Conservation (phyloP, 2,329 filamentous ascomycete species). For the Phialophora expanda region DNA sequence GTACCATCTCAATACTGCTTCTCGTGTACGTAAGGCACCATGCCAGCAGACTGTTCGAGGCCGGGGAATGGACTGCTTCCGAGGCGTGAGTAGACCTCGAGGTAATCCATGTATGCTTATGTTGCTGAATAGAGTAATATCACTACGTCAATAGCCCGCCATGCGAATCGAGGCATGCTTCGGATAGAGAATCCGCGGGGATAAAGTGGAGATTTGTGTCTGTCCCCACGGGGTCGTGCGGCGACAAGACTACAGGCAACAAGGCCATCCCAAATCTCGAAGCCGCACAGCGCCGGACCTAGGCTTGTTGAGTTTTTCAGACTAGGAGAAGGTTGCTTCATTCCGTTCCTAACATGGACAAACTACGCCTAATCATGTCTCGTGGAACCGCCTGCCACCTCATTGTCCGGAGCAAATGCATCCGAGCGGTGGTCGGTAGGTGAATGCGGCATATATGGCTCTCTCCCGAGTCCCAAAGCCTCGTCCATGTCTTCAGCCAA, state of each 20-base stretch:
- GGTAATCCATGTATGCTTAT: neutral
- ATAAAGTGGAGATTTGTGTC: neutral
- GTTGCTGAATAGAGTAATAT: neutral
- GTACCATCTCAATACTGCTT: neutral
- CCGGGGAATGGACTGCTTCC: neutral
- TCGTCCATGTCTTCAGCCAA: neutral
- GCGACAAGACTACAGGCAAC: neutral
- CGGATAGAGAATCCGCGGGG: slow-evolving; percentile 4
- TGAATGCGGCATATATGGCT: neutral
- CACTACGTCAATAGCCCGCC: neutral
- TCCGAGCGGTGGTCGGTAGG: neutral
- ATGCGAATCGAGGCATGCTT: slow-evolving; percentile 1
- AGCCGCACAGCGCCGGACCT: neutral
- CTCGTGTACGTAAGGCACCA: neutral
- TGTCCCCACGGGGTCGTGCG: neutral
- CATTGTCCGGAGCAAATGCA: neutral
- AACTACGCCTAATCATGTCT: neutral
- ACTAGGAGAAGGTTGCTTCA: neutral
- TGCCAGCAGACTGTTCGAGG: neutral
- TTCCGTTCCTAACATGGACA: neutral
- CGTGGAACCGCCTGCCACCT: neutral
- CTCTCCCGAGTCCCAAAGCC: neutral
- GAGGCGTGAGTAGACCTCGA: neutral
- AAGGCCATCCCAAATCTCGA: too few relatives aligned
- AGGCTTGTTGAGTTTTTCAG: neutral